Percentiles rank a stretch among this genome's conserved stretches.
phyloP scores from a whole-genome alignment of 2,329 filamentous ascomycete species.

The Trichophyton mentagrophytes region DNA sequence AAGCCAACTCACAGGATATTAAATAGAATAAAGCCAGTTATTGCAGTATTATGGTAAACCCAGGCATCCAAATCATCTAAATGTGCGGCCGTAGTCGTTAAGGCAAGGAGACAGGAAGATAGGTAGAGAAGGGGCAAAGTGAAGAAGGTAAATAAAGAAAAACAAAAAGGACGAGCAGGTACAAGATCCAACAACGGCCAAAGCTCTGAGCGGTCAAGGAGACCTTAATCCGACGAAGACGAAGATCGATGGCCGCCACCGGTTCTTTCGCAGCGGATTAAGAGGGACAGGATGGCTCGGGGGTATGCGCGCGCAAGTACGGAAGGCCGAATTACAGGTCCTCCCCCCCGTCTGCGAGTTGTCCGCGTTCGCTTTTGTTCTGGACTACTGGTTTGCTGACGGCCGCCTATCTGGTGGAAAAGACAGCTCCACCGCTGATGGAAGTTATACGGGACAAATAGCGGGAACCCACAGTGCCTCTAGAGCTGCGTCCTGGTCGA shows the following conservation, averaged over 20 bases:
- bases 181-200: background rate
- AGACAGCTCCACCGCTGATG: background rate
- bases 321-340: background rate
- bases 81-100: background rate
- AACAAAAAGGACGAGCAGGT: background rate
- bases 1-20: background rate
- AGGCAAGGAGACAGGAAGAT: background rate
- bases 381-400: background rate
- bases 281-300: too few relatives aligned
- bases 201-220: background rate
- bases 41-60: background rate
- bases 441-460: background rate
- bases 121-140: background rate
- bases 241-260: background rate
- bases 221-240: background rate
- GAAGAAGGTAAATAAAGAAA: background rate
- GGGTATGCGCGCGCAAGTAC: background rate
- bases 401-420: background rate
- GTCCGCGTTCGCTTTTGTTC: background rate
- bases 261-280: too few relatives aligned
- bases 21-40: background rate
- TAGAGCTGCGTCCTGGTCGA: background rate
- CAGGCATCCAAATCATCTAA: background rate
- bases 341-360: background rate
- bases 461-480: background rate